Evolutionary conservation across 2,329 filamentous ascomycete genomes (phyloP).

Genomic region (Beauveria asiatica): DNA sequence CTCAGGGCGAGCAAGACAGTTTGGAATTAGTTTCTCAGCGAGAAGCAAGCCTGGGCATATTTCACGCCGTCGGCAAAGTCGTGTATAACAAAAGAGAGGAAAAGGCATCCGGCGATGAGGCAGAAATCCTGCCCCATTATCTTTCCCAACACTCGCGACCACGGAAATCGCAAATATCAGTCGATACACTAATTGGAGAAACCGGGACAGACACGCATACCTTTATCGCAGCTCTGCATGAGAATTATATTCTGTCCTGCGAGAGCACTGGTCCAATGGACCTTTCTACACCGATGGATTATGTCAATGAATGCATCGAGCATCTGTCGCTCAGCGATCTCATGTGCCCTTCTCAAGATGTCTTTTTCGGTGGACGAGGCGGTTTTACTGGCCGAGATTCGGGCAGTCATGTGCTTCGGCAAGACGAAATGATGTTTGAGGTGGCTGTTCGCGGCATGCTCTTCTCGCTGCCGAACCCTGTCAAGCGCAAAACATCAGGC

Average conservation of each 20-base stretch:
- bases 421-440: conserved; percentile 92
- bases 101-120: conserved; percentile 30
- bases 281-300: conserved; percentile 58
- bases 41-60: conserved; percentile 85
- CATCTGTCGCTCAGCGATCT: conserved; percentile 82
- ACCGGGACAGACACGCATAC: conserved; percentile 87
- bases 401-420: conserved; percentile 67
- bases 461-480: conserved; percentile 76
- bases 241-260: conserved; percentile 88
- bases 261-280: conserved; percentile 44
- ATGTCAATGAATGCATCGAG: conserved; percentile 77
- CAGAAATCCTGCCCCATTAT: conserved; percentile 51
- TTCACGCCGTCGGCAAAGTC: conserved; percentile 92
- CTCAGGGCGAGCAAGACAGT: conserved; percentile 69
- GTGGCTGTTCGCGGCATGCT: conserved; percentile 79
- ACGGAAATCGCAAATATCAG: conserved; percentile 54
- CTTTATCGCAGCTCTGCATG: conserved; percentile 82
- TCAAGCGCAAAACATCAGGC: conserved; percentile 56
- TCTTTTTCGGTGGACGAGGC: conserved; percentile 56
- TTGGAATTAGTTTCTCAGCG: conserved; percentile 75
- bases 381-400: conserved; percentile 45
- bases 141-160: conserved; percentile 49
- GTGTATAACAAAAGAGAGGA: conserved; percentile 85
- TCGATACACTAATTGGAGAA: conserved; percentile 80
- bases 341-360: conserved; percentile 63